A percentile compares a stretch with the other conserved stretches of the same genome.
Evolutionary conservation across 768 basidiomycete species (phyloP).

Genomic region (Suillus sp.): DNA sequence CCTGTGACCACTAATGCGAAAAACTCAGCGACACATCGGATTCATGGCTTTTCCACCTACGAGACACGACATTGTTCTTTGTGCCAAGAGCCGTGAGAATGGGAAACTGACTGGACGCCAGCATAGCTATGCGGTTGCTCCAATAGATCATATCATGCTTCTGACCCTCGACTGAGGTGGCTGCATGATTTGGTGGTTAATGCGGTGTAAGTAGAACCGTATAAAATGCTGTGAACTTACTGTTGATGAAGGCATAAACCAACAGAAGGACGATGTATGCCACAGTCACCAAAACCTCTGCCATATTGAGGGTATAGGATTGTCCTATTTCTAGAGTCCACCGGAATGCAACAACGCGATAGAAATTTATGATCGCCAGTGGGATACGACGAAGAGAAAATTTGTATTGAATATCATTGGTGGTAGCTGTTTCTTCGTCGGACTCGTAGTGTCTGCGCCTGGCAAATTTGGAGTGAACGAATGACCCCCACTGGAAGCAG

Average conservation of each 20-base stretch:
- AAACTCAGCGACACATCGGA: background rate
- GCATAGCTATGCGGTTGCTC: conserved; percentile 33
- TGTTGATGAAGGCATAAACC: conserved; percentile 39
- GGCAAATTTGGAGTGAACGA: conserved; percentile 18
- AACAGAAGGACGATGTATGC: conserved; percentile 42
- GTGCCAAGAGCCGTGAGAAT: conserved; percentile 45
- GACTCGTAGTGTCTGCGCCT: conserved; percentile 13
- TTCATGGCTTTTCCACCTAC: conserved; percentile 14
- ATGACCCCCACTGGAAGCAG: conserved; percentile 22
- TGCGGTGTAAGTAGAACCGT: background rate
- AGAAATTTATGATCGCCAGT: conserved; percentile 34
- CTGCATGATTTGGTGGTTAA: conserved; percentile 16
- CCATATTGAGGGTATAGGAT: conserved; percentile 41
- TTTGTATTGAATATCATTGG: conserved; percentile 10
- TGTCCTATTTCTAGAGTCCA: conserved; percentile 33
- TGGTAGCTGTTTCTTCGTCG: conserved; percentile 10
- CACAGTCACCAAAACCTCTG: conserved; percentile 41
- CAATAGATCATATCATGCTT: conserved; percentile 32
- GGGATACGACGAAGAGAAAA: conserved; percentile 27
- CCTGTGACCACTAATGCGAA: conserved; percentile 22
- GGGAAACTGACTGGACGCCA: conserved; percentile 40
- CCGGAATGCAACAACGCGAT: conserved; percentile 41
- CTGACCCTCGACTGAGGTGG: conserved; percentile 22
- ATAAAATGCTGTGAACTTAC: conserved; percentile 27
- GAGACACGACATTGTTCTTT: conserved; percentile 39